Base-by-base conservation (phyloP, 2,329 filamentous ascomycete genomes). In the Calonectria pauciramosa region DNA sequence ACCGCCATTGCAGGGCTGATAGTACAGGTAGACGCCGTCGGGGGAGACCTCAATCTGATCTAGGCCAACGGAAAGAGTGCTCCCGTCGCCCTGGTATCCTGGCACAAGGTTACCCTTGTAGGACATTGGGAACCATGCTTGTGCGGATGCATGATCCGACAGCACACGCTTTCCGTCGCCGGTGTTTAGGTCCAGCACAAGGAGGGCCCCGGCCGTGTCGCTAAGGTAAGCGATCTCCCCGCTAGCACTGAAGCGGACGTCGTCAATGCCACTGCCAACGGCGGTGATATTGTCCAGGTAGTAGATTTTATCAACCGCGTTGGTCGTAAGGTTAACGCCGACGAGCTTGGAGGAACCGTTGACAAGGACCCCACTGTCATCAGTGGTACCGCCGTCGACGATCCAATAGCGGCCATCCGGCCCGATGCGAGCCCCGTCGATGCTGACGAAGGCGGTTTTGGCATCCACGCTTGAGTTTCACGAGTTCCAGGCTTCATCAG, bases 281-380 rank as follows among this genome's bases (percentile, higher is more conserved):
- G 68, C 41, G 18, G 26, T 70, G 30, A 70, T 51, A n/a, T 64
- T 38, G 14, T 70, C 68, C 11, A 70, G 54, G n/a, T 52, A 70
- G 30, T 63, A 70, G 26, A 70, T 70, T 28, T 64, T 60, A 30
- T 70, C 68, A 4, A 70, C 54, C 1, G 30, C 41, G 20, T 70
- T 59, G 30, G 68, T 70, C 1, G 68, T 70, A 9, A 70, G 34
- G 28, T 70, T 70, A 18, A 70, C 41, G 11, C 68, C 68, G 18
- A 64, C 68, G 18, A 70, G 68, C 18, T 70, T 70, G n/a, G 68
- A 63, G 10, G 68, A 70, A 20, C 54, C 54, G 30, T 70, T 70
- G 10, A 70, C 56, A 2, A 60, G 54, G 4, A 64, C 54, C 4
- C 41, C 41, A 20, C 20, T 60, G 11, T 60, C 54, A 18, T 60